Conservation (phyloP, 2,329 filamentous ascomycete species). For the Colletotrichum nymphaeae region DNA sequence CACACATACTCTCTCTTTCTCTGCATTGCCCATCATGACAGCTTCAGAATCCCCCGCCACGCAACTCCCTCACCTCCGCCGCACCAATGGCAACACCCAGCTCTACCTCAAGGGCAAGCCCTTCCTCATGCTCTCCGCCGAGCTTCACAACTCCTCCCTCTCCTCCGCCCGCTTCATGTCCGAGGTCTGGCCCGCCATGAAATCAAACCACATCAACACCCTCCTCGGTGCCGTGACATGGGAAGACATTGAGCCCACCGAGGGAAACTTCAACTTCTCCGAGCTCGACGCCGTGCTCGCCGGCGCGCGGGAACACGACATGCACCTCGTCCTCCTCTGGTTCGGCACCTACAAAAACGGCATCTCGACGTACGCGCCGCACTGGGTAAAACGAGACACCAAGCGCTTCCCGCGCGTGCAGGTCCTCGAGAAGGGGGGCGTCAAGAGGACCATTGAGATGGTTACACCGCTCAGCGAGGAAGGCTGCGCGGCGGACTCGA, state of each 20-base stretch:
- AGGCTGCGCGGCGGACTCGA: slow-evolving; percentile 44
- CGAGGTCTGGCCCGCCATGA: slow-evolving; percentile 46
- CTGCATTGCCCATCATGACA: slow-evolving; percentile 18
- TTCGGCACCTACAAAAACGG: slow-evolving; percentile 54
- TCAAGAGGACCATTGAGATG: slow-evolving; percentile 47
- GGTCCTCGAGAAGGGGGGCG: slow-evolving; percentile 45
- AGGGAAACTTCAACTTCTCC: slow-evolving; percentile 48
- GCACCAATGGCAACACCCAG: slow-evolving; percentile 44
- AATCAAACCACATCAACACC: slow-evolving; percentile 48
- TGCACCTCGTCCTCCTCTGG: slow-evolving; percentile 52
- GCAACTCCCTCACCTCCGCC: slow-evolving; percentile 37
- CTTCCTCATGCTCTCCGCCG: slow-evolving; percentile 48
- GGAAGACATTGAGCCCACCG: slow-evolving; percentile 50
- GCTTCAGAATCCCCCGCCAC: slow-evolving; percentile 8
- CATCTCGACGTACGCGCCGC: slow-evolving; percentile 48
- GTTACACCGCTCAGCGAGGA: slow-evolving; percentile 45
- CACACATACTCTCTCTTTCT: too few relatives aligned
- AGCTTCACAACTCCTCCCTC: slow-evolving; percentile 51
- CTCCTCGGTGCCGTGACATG: slow-evolving; percentile 50
- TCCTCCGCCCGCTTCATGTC: slow-evolving; percentile 48
- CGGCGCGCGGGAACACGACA: slow-evolving; percentile 44
- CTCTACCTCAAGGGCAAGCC: slow-evolving; percentile 51
- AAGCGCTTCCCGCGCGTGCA: slow-evolving; percentile 50
- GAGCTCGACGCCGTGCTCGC: slow-evolving; percentile 48
- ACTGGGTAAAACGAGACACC: slow-evolving; percentile 48